Base-by-base conservation (phyloP, 495 filamentous ascomycete genomes). In the Lophium mytilinum region DNA sequence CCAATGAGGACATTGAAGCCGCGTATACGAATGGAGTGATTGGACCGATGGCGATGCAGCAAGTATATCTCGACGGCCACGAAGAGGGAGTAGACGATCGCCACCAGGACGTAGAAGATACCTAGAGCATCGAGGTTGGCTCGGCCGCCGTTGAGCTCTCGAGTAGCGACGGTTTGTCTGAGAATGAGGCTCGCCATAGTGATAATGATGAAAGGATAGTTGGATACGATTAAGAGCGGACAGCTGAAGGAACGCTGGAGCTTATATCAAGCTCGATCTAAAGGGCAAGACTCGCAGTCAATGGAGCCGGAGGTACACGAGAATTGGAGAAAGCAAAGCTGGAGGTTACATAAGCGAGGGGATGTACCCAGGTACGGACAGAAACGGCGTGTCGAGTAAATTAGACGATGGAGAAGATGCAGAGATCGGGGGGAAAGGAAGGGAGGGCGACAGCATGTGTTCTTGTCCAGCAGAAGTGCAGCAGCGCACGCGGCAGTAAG, bases 1-100 rank as follows among this genome's bases (percentile, higher is more conserved):
- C 77, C 70, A 47, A 86, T 73, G 7, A 82, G 79, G 17, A 88
- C 71, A 18, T 71, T 65, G 41, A 88, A 69, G 48, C 80, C 80
- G 36, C 86, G 81, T 52, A 89, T 80, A 24, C 80, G 76, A n/a
- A 89, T 72, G 12, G 78, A 77, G 12, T 84, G 79, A 12, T 72
- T 71, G 46, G 78, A 52, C 10, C 85, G 85, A 52, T 82, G 71
- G 10, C 43, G 30, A 57, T 80, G 73, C 34, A 89, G 76, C 58
- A 76, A 81, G 52, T 58, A 66, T 65, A 83, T 73, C 43, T 81
- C 83, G 35, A 60, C 49, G 52, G 71, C 68, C 14, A 89, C 60
- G 41, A 78, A 54, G 37, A 73, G 43, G 0, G 82, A 85, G 81
- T 83, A 86, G 55, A 78, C 60, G 42, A 74, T 71, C 53, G 70